Evolutionary conservation across 441 rosid genomes (phyloP), one percentile per base, ranked within the genome.

Genomic region (Hura crepitans): DNA sequence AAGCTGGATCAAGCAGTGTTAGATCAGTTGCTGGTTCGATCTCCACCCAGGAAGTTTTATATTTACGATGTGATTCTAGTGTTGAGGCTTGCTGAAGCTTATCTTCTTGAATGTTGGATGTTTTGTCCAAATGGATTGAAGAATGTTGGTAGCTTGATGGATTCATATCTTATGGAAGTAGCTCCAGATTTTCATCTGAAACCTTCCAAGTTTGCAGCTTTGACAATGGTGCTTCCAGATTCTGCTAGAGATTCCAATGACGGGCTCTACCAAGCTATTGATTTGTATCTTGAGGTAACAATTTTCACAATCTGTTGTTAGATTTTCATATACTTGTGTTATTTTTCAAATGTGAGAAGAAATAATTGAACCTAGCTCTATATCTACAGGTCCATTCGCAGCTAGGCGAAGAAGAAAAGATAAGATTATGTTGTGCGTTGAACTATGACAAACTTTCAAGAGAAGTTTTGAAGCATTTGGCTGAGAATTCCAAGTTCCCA

Each of bases 261-360:
- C 54, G 60, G 25, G 55, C 76, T 85, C 65, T 85, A 82, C 75
- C 79, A 68, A 11, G 82, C 89, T 73, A 83, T 85, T 23, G 88
- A 83, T 72, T 73, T 85, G 58, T 88, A 83, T 68, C 53, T 85
- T 46, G 69, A 86, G 87, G 93, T n/a, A n/a, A n/a, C n/a, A n/a
- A n/a, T n/a, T n/a, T n/a, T 86, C 78, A 35, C 39, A 51, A 9
- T 37, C 14, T 55, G 30, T 12, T 23, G 42, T 6, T 47, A 57
- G 1, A 2, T n/a, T 31, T 18, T 23, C 30, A 25, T 31, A 35
- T 35, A 35, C 3, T 35, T 35, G 22, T 62, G 9, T 42, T 9
- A 42, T 23, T 31, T n/a, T 20, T 35, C 15, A 5, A 27, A 3
- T 68, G 37, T 15, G 6, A 60, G 14, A 55, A 25, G 11, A 58